Conservation (phyloP, 140 eudicot genomes). For the Oenanthe javanica region DNA sequence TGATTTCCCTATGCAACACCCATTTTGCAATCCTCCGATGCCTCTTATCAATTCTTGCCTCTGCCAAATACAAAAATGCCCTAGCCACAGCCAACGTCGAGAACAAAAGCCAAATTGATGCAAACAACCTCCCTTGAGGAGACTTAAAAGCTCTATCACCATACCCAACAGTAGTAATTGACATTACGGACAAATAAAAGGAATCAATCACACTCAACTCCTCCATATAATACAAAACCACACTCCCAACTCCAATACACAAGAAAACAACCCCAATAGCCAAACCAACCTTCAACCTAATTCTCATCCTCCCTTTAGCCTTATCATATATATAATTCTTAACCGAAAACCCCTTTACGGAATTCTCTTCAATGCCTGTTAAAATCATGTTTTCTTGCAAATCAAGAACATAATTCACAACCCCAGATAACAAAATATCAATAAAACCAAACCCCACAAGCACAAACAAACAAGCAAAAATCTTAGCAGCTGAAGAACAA, state of each 20-base stretch:
- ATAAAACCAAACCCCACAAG: constrained; percentile 72
- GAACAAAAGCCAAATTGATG: constrained; percentile 60
- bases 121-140: constrained; percentile 48
- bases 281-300: constrained; percentile 57
- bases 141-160: constrained; percentile 71
- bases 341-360: constrained; percentile 12
- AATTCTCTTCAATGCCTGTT: constrained; percentile 6
- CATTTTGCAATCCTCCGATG: constrained; percentile 47
- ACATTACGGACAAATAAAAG: constrained; percentile 52
- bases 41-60: constrained; percentile 64
- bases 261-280: constrained; percentile 56
- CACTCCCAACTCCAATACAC: constrained; percentile 51
- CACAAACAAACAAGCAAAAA: constrained; percentile 58
- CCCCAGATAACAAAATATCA: constrained; percentile 53
- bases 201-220: constrained; percentile 43
- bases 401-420: constrained; percentile 55
- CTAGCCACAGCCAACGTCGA: constrained; percentile 74
- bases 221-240: constrained; percentile 40
- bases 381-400: constrained; percentile 46
- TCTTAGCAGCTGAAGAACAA: constrained; percentile 37
- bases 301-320: constrained; percentile 72
- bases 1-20: constrained; percentile 56
- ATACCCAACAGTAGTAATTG: constrained; percentile 83
- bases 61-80: constrained; percentile 67
- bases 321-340: constrained; percentile 43